Conservation (phyloP, 345 rosid species). For the Bruguiera gymnorhiza region DNA sequence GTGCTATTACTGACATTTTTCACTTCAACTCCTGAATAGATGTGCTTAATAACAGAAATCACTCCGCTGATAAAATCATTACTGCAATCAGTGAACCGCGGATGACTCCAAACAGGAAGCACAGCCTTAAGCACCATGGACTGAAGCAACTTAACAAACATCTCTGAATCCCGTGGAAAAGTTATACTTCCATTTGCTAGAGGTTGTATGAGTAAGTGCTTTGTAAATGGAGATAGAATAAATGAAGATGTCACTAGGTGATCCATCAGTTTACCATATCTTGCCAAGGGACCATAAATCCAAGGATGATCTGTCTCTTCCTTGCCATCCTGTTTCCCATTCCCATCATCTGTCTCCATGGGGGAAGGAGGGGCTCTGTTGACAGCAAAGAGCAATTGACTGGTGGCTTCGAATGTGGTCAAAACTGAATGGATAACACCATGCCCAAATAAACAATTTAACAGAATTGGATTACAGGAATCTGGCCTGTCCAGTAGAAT, state of each 20-base stretch:
- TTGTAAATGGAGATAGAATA: slow-evolving; percentile 82
- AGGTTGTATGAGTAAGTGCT: slow-evolving; percentile 78
- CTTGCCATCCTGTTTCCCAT: slow-evolving; percentile 58
- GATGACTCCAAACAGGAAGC: slow-evolving; percentile 89
- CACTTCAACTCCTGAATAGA: slow-evolving; percentile 91
- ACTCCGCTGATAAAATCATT: slow-evolving; percentile 67
- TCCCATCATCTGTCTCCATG: slow-evolving; percentile 84
- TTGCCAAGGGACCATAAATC: slow-evolving; percentile 90
- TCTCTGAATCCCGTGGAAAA: slow-evolving; percentile 82
- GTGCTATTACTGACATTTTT: slow-evolving; percentile 53
- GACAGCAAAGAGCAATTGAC: slow-evolving; percentile 70
- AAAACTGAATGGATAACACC: slow-evolving; percentile 79
- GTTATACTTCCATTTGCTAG: slow-evolving; percentile 55
- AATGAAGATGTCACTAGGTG: slow-evolving; percentile 87
- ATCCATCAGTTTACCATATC: slow-evolving; percentile 91
- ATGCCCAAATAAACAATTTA: slow-evolving; percentile 75
- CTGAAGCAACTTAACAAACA: slow-evolving; percentile 87
- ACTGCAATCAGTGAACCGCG: slow-evolving; percentile 78
- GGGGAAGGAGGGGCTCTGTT: slow-evolving; percentile 72
- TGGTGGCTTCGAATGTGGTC: slow-evolving; percentile 94
- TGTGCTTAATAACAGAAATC: slow-evolving; percentile 78
- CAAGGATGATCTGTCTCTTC: slow-evolving; percentile 70
- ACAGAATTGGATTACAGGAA: slow-evolving; percentile 77
- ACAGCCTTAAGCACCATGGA: slow-evolving; percentile 88
- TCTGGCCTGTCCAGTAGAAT: slow-evolving; percentile 83